phyloP scores from a whole-genome alignment of 31 red algal species.

The Odonthalia washingtoniensis region DNA sequence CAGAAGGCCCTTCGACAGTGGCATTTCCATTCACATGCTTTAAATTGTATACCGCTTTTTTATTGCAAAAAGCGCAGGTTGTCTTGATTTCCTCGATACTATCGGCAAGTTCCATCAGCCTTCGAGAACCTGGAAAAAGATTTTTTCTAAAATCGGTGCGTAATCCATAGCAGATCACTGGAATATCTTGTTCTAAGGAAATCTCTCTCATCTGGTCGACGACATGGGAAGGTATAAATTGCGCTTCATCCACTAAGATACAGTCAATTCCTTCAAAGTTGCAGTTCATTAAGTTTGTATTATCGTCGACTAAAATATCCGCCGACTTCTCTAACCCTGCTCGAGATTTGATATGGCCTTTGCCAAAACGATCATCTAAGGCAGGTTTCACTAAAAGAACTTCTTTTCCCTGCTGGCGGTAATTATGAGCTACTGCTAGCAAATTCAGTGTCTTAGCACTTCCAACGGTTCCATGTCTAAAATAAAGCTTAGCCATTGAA shows the following conservation, averaged over 20 bases:
- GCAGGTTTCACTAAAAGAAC: conserved; percentile 12
- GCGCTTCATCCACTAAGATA: conserved; percentile 30
- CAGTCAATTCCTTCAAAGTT: background rate
- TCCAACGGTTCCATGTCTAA: background rate
- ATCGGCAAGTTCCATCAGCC: conserved; percentile 23
- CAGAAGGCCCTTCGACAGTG: too few species aligned
- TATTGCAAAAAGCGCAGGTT: background rate
- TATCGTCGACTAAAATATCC: conserved; percentile 11
- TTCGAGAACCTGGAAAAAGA: conserved; percentile 16
- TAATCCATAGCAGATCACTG: conserved; percentile 7
- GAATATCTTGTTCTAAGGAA: background rate
- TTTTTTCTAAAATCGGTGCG: conserved; percentile 2
- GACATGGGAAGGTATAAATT: background rate
- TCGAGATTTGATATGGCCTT: background rate
- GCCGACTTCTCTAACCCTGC: background rate
- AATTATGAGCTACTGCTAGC: conserved; percentile 9
- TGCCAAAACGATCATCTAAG: conserved; percentile 15
- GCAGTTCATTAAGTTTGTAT: background rate
- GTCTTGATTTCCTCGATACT: background rate
- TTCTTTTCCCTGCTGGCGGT: background rate
- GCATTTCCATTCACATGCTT: too few species aligned
- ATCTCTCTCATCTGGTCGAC: conserved; percentile 1
- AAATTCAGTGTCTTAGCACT: background rate
- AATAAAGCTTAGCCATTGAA: conserved; percentile 15
- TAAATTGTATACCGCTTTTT: background rate